These are phyloP conservation scores for Nakaseomyces kungkrabaensis DNA, from an alignment of 1,139 yeast genomes.

Conservation along the genomic window DNA sequence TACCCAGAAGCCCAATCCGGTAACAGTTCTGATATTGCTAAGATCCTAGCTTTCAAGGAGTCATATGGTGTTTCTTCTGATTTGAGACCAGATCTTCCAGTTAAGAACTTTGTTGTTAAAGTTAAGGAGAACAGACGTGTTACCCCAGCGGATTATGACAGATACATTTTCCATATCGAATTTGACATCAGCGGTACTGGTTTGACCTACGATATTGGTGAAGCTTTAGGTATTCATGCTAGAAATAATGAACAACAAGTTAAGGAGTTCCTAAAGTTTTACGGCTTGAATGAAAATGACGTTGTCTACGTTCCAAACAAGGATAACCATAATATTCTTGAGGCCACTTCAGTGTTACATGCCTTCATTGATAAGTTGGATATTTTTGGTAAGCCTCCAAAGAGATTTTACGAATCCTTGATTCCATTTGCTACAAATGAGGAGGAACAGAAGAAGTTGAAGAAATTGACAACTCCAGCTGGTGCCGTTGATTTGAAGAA, in stretches of 20 bases:
- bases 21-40: constrained; percentile 48
- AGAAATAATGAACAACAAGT: constrained; percentile 64
- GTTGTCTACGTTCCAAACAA: constrained; percentile 63
- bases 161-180: constrained; percentile 95
- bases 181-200: constrained; percentile 89
- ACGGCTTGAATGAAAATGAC: constrained; percentile 56
- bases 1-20: constrained; percentile 36
- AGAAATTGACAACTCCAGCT: constrained; percentile 57
- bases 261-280: constrained; percentile 55
- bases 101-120: constrained; percentile 74
- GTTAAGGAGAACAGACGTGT: constrained; percentile 88
- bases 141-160: constrained; percentile 83
- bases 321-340: constrained; percentile 48
- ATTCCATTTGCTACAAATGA: constrained; percentile 65
- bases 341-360: constrained; percentile 75
- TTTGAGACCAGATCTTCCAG: constrained; percentile 86
- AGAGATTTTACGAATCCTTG: constrained; percentile 81
- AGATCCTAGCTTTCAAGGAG: constrained; percentile 70
- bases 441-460: constrained; percentile 52
- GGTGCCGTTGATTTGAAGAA: constrained; percentile 83
- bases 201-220: constrained; percentile 86
- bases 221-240: constrained; percentile 93
- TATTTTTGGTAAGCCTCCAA: constrained; percentile 90
- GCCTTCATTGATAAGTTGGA: constrained; percentile 73
- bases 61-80: constrained; percentile 49